Evolutionary conservation across 495 filamentous ascomycete genomes (phyloP).

Genomic region (Tuber calosporum): DNA sequence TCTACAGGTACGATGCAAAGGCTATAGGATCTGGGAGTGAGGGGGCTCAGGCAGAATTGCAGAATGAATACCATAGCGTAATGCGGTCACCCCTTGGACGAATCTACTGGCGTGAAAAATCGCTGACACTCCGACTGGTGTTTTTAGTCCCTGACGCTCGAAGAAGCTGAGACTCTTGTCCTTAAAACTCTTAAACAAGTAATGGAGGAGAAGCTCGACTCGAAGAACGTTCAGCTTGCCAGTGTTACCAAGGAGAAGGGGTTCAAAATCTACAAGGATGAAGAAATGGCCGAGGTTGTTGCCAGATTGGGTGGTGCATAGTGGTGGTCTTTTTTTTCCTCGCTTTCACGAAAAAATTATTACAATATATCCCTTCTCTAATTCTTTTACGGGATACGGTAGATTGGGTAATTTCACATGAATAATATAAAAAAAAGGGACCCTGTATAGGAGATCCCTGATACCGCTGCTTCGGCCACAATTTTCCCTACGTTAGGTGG

Average conservation of each 20-base stretch:
- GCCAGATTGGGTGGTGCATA: constrained; percentile 52
- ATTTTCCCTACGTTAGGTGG: neutral
- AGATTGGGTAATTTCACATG: constrained; percentile 4
- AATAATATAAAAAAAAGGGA: neutral
- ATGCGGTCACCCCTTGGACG: neutral
- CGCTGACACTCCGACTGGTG: constrained; percentile 16
- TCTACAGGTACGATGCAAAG: constrained; percentile 98
- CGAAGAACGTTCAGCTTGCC: constrained; percentile 96
- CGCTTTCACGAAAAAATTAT: constrained; percentile 13
- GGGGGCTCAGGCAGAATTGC: constrained; percentile 92
- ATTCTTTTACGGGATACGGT: constrained; percentile 6
- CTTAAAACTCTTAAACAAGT: constrained; percentile 98
- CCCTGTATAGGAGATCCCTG: constrained; percentile 2
- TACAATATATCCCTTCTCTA: constrained; percentile 11
- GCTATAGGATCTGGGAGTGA: constrained; percentile 95
- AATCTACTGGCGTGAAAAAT: neutral
- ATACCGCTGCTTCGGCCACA: neutral
- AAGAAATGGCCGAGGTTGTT: constrained; percentile 89
- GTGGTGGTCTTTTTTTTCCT: constrained; percentile 8
- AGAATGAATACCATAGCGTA: constrained; percentile 94
- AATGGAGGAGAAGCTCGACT: constrained; percentile 99
- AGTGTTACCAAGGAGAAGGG: constrained; percentile 96
- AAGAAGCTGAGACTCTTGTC: constrained; percentile 88
- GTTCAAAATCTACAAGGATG: constrained; percentile 94
- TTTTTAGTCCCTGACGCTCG: constrained; percentile 70